These are phyloP conservation scores for Fusarium annulatum DNA, from an alignment of 2,329 filamentous ascomycete genomes.

Conservation along the genomic window DNA sequence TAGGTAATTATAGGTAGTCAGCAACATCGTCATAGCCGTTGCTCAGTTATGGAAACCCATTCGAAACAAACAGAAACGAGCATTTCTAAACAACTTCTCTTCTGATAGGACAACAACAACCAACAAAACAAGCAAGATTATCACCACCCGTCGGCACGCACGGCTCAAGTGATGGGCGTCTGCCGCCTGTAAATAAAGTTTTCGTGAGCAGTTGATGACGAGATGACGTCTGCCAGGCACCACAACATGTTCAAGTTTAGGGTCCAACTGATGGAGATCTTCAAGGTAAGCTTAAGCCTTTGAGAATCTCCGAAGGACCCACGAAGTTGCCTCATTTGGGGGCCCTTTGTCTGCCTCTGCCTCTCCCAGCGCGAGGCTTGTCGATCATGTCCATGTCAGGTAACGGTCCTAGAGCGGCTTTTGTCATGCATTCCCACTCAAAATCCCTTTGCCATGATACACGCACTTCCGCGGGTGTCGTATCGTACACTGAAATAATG, in stretches of 20 bases:
- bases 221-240: constrained; percentile 37
- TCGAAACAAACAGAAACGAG: not conserved
- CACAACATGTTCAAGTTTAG: constrained; percentile 27
- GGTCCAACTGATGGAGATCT: constrained; percentile 36
- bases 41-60: constrained; percentile 25
- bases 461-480: constrained; percentile 18
- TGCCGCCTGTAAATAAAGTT: constrained; percentile 19
- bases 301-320: constrained; percentile 32
- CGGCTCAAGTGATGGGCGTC: constrained; percentile 14
- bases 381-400: constrained; percentile 27
- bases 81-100: not conserved
- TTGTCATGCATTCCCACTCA: constrained; percentile 23
- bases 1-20: not conserved
- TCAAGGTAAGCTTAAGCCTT: constrained; percentile 43
- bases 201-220: constrained; percentile 17
- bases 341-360: not conserved
- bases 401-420: constrained; percentile 30
- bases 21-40: constrained; percentile 8
- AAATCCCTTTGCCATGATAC: constrained; percentile 23
- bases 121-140: not conserved
- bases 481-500: not conserved
- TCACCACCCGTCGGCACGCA: constrained; percentile 15
- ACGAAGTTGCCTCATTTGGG: constrained; percentile 10
- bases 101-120: not conserved
- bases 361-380: constrained; percentile 4